Base-by-base conservation (phyloP, 1,284 basidiomycete species). In the Sporisorium exsertum region DNA sequence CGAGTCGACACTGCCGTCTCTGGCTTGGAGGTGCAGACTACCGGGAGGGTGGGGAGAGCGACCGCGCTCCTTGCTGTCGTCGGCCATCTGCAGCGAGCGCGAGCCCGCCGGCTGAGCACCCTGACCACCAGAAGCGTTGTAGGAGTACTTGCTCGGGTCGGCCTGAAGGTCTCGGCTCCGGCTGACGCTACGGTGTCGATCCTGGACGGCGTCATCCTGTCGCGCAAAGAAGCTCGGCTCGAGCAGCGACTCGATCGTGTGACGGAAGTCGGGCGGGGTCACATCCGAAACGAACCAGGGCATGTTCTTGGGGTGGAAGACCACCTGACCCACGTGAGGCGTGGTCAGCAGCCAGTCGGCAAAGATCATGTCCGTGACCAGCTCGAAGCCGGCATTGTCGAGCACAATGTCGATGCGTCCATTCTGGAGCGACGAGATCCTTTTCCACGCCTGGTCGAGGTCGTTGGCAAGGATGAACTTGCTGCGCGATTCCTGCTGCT, bases 321-420 rank as follows among this genome's bases (percentile, higher is more conserved):
- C 81, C 20, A 85, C 79, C 54, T 84, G 51, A 5, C 51, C 52
- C 2, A 82, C 82, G 46, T 82, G 66, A 13, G 81, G 79, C 12
- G 69, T 73, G 20, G 78, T 70, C 12, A 82, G 69, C 45, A 82
- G 62, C 81, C 97, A 98, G 84, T 99, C 96, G 40, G 95, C 96
- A 73, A 99, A 91, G 22, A 97, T 91, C 33, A 98, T 87, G 84
- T 98, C 97, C 1, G 95, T 97, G 86, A 94, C 95, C 16, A 98
- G 88, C 92, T 98, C 95, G 76, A 97, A 97, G 1, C 76, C 78
- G 92, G 94, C 91, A 83, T 98, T 98, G 86, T 98, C 96, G 29
- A 99, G 87, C 2, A 98, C 90, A 69, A 98, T 91, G 85, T 99
- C 96, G 18, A 96, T 88, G 9, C 92, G 88, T 0, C 88, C 90